Base-by-base conservation (phyloP, 495 filamentous ascomycete species). In the Letharia columbiana region DNA sequence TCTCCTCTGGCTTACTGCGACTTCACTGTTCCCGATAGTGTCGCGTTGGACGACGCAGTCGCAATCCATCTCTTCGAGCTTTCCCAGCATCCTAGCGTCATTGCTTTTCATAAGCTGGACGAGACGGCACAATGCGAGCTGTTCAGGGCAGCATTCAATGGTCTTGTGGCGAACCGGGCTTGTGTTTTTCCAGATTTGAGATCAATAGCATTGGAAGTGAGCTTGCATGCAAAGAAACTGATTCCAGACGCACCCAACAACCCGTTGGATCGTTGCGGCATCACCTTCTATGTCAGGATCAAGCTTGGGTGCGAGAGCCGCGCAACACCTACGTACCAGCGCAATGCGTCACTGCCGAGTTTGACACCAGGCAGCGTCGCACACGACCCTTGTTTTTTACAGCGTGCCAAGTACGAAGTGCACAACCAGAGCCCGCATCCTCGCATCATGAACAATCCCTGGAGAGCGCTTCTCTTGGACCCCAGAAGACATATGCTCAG, bases 401-500 rank as follows among this genome's bases (percentile, higher is more conserved):
- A 54, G 28, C 28, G 50, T 33, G 50, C 50, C 28, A 33, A 33
- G 28, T 54, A 31, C 50, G 12, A 23, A 54, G 50, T 12, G 12
- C 23, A 54, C 23, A 33, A 33, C 11, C 23, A 15, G 1, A 54
- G 10, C 13, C 50, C 17, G 28, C 49, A 31, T 28, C 23, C 28
- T 23, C n/a, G 15, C 31, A 13, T 44, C 28, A n/a, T 35, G 40
- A 23, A 37, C 18, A 54, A 59, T 28, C 18, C 28, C 2, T 33
- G 11, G 41, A 65, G 13, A 3, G 35, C 28, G 10, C 63, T 11
- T 31, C 50, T 11, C 23, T 54, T 65, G n/a, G 63, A 65, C 2
- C 63, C 52, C 44, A n/a, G 50, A 57, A 54, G 63, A 28, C 52
- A n/a, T 9, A 59, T 65, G 41, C 63, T 65, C 18, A 44, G 49